A percentile compares a stretch with the other conserved stretches of the same genome.
Evolutionary conservation across 176 grass and related monocot species (phyloP).

Genomic region (Poa annua): DNA sequence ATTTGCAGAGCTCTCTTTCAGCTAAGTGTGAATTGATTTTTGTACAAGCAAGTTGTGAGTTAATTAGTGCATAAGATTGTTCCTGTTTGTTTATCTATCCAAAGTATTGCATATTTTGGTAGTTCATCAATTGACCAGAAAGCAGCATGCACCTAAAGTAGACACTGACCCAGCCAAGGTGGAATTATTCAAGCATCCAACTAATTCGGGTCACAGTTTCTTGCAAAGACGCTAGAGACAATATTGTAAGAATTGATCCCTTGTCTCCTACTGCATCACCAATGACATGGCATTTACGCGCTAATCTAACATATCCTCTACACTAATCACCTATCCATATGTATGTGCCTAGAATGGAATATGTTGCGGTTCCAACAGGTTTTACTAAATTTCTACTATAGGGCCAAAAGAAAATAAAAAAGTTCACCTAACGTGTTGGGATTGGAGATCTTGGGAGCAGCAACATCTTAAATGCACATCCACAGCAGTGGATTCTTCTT

Average conservation of each 20-base stretch:
- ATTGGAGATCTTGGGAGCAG: conserved; percentile 51
- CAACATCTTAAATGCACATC: conserved; percentile 46
- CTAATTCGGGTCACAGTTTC: conserved; percentile 27
- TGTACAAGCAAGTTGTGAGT: not conserved
- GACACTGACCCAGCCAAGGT: conserved; percentile 31
- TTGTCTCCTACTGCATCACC: conserved; percentile 37
- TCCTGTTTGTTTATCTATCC: conserved; percentile 15
- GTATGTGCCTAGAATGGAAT: conserved; percentile 1
- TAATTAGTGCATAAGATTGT: conserved; percentile 29
- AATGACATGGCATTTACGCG: conserved; percentile 22
- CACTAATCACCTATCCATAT: conserved; percentile 27
- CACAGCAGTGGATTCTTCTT: conserved; percentile 27
- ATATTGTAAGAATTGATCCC: conserved; percentile 37
- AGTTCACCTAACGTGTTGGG: conserved; percentile 51
- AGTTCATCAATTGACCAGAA: conserved; percentile 52
- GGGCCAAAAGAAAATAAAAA: conserved; percentile 8
- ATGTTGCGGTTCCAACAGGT: conserved; percentile 2
- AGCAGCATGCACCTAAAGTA: conserved; percentile 44
- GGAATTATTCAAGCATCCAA: conserved; percentile 41
- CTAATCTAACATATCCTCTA: conserved; percentile 46
- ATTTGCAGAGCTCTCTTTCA: conserved; percentile 40
- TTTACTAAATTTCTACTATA: not conserved
- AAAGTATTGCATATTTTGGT: conserved; percentile 30
- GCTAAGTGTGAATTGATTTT: conserved; percentile 37
- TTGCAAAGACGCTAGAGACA: conserved; percentile 41